Conservation (phyloP, 2,329 filamentous ascomycete species). For the Penicillium digitatum region DNA sequence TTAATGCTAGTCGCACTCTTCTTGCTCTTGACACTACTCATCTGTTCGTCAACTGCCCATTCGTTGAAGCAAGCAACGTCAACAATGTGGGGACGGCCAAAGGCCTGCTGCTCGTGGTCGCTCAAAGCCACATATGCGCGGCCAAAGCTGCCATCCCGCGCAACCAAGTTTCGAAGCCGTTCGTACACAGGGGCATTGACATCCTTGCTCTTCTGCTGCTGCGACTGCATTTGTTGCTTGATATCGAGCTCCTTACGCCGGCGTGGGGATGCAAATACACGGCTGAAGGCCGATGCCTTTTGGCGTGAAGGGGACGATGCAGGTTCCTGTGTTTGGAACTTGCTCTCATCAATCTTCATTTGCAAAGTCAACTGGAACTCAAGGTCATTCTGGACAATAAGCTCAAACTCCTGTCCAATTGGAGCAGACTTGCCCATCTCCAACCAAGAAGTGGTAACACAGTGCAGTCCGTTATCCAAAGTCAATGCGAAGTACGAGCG, state of each 20-base stretch:
- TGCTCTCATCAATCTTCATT: slow-evolving; percentile 83
- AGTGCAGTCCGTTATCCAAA: slow-evolving; percentile 96
- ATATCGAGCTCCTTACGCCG: slow-evolving; percentile 94
- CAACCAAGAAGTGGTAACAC: slow-evolving; percentile 92
- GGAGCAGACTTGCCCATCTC: slow-evolving; percentile 88
- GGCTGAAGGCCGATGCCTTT: slow-evolving; percentile 85
- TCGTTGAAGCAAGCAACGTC: slow-evolving; percentile 97
- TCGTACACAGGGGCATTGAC: slow-evolving; percentile 65
- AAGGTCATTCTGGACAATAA: slow-evolving; percentile 94
- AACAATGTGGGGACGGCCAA: slow-evolving; percentile 78
- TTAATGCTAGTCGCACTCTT: slow-evolving; percentile 58
- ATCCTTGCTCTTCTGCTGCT: slow-evolving; percentile 65
- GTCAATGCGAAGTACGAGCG: slow-evolving; percentile 92
- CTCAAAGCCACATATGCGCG: slow-evolving; percentile 90
- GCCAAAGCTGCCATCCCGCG: slow-evolving; percentile 88
- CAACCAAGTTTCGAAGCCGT: slow-evolving; percentile 77
- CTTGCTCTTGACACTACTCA: slow-evolving; percentile 93
- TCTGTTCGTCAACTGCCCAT: slow-evolving; percentile 85
- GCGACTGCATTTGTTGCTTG: slow-evolving; percentile 75
- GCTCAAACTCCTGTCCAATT: slow-evolving; percentile 96
- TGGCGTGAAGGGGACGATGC: slow-evolving; percentile 59
- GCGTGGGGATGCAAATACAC: slow-evolving; percentile 89
- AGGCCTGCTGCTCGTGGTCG: slow-evolving; percentile 84
- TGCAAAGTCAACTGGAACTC: slow-evolving; percentile 97
- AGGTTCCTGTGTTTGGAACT: slow-evolving; percentile 49